These are phyloP conservation scores for Breviolum minutum DNA, from an alignment of 73 alveolate species.

Conservation along the genomic window DNA sequence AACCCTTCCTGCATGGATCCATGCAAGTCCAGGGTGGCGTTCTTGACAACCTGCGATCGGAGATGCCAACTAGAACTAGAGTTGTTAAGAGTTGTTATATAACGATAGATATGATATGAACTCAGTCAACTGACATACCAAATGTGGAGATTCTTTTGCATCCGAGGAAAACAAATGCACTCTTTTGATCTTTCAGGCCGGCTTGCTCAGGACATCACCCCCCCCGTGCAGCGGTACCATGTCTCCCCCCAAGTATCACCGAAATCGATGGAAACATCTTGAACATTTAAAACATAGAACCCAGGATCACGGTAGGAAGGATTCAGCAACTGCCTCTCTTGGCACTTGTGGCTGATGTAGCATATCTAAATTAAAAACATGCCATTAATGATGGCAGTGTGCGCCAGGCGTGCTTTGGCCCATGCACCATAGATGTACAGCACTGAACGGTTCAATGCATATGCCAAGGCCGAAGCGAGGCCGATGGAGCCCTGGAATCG, in stretches of 20 bases:
- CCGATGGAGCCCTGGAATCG: constrained; percentile 64
- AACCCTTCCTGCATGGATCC: constrained; percentile 15
- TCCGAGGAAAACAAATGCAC: too few species aligned
- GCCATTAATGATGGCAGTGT: constrained; percentile 74
- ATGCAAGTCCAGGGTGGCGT: constrained; percentile 56
- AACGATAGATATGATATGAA: too few species aligned
- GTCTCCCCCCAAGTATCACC: too few species aligned
- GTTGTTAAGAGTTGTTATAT: too few species aligned
- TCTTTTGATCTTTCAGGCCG: too few species aligned
- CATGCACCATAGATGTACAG: constrained; percentile 12
- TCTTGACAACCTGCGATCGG: constrained; percentile 35
- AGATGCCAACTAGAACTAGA: too few species aligned
- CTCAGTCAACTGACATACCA: too few species aligned
- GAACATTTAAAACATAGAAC: neutral
- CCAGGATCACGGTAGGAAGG: too few species aligned
- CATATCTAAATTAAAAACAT: constrained; percentile 17
- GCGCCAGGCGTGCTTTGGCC: constrained; percentile 80
- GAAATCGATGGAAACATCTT: neutral
- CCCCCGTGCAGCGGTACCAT: too few species aligned
- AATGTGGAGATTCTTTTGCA: too few species aligned
- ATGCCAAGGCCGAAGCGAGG: constrained; percentile 51
- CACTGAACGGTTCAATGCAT: constrained; percentile 44
- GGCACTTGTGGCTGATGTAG: constrained; percentile 6
- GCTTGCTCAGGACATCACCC: too few species aligned
- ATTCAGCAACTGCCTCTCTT: neutral